Conservation (phyloP, 2,329 filamentous ascomycete species). For the Penicillium concentricum region DNA sequence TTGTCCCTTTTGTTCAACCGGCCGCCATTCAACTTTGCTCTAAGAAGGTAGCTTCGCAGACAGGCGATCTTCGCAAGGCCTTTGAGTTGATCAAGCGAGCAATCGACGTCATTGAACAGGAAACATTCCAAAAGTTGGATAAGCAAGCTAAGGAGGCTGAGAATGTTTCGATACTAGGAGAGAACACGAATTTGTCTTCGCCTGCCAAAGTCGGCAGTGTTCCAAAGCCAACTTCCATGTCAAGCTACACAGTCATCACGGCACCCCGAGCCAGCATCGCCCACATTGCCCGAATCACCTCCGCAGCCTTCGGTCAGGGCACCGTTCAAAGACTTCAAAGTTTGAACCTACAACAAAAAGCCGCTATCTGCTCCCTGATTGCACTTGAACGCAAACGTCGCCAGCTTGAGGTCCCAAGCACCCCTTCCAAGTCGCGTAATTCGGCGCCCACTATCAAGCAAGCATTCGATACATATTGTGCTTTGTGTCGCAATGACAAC, state of each 20-base stretch:
- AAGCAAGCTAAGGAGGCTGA: conserved; percentile 55
- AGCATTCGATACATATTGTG: conserved; percentile 79
- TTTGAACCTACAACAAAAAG: conserved; percentile 94
- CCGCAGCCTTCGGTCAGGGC: conserved; percentile 86
- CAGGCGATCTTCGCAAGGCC: conserved; percentile 88
- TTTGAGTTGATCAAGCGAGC: conserved; percentile 91
- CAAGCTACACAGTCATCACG: conserved; percentile 67
- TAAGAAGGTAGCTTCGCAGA: conserved; percentile 91
- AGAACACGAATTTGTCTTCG: conserved; percentile 72
- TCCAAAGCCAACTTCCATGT: conserved; percentile 42
- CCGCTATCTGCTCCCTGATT: conserved; percentile 82
- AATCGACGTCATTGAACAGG: conserved; percentile 82
- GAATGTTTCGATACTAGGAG: conserved; percentile 72
- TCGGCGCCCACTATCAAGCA: conserved; percentile 77
- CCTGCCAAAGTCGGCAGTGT: conserved; percentile 40
- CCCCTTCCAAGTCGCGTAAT: conserved; percentile 60
- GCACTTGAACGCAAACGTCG: conserved; percentile 74
- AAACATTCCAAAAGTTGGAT: conserved; percentile 72
- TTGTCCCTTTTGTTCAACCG: conserved; percentile 86
- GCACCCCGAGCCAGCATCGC: conserved; percentile 86
- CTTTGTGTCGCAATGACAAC: conserved; percentile 82
- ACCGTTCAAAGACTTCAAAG: conserved; percentile 78
- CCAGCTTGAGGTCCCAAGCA: conserved; percentile 44
- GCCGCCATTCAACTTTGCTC: conserved; percentile 91
- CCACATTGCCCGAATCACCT: conserved; percentile 88